Evolutionary conservation across 106 monocot species (phyloP).

Genomic region (Posidonia australis): DNA sequence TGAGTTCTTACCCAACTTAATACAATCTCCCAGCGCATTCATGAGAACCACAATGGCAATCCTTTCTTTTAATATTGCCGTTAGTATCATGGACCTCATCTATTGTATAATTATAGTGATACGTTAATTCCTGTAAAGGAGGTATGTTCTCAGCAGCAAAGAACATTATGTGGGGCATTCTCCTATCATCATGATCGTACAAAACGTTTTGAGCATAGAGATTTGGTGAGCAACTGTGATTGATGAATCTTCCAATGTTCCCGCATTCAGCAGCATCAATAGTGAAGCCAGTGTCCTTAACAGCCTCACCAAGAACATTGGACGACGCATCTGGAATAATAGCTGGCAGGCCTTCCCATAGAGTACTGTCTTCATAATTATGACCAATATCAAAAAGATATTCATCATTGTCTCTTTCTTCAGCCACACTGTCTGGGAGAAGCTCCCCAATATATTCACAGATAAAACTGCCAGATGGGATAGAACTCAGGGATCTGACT

Average conservation of each 20-base stretch:
- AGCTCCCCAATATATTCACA: constrained; percentile 88
- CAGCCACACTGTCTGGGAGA: constrained; percentile 53
- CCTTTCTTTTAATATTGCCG: constrained; percentile 60
- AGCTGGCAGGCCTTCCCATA: constrained; percentile 58
- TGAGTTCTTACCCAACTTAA: constrained; percentile 4
- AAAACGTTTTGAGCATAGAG: constrained; percentile 88
- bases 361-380: constrained; percentile 48
- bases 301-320: constrained; percentile 14
- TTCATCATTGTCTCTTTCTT: constrained; percentile 62
- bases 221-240: constrained; percentile 91
- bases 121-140: constrained; percentile 73
- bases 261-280: constrained; percentile 80
- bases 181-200: constrained; percentile 80
- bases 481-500: constrained; percentile 73
- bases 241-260: constrained; percentile 89
- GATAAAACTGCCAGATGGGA: constrained; percentile 80
- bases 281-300: constrained; percentile 36
- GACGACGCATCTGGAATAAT: constrained; percentile 33
- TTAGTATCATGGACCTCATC: constrained; percentile 56
- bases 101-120: constrained; percentile 69
- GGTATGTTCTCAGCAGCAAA: constrained; percentile 91
- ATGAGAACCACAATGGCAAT: constrained; percentile 56
- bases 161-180: constrained; percentile 82
- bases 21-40: constrained; percentile 74
- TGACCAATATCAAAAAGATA: constrained; percentile 90